Evolutionary conservation across 768 basidiomycete genomes (phyloP).

Genomic region (Pleurotus pulmonarius): DNA sequence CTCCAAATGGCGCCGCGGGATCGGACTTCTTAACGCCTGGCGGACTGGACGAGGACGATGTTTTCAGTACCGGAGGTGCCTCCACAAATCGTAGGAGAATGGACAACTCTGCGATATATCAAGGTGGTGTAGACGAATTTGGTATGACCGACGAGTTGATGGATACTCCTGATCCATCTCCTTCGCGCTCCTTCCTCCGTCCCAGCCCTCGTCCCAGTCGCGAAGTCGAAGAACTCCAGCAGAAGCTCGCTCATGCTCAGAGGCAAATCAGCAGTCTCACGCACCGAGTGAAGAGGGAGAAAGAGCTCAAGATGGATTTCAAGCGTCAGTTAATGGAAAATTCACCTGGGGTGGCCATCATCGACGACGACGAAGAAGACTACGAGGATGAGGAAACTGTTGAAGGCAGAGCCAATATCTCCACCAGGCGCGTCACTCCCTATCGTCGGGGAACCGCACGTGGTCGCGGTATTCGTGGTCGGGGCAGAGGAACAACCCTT

Average conservation of each 20-base stretch:
- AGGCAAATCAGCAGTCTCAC: conserved; percentile 82
- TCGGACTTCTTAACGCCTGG: conserved; percentile 58
- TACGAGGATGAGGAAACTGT: conserved; percentile 45
- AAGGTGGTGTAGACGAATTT: conserved; percentile 31
- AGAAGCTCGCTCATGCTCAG: conserved; percentile 82
- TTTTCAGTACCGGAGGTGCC: conserved; percentile 61
- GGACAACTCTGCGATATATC: conserved; percentile 34
- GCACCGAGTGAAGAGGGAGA: conserved; percentile 76
- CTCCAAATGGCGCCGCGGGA: conserved; percentile 49
- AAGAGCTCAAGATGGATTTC: conserved; percentile 72
- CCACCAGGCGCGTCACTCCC: conserved; percentile 42
- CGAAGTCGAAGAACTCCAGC: conserved; percentile 79
- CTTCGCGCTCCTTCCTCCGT: conserved; percentile 48
- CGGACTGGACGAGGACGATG: conserved; percentile 50
- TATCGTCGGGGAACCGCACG: conserved; percentile 54
- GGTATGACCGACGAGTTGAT: conserved; percentile 41
- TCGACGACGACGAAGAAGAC: conserved; percentile 39
- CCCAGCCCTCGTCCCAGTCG: conserved; percentile 72
- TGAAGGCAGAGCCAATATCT: conserved; percentile 29
- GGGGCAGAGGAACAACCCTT: conserved; percentile 51
- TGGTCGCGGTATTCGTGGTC: conserved; percentile 47
- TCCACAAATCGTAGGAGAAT: conserved; percentile 61
- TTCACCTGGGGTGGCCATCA: conserved; percentile 33
- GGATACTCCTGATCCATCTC: conserved; percentile 57
- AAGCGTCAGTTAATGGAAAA: conserved; percentile 45